phyloP scores from a whole-genome alignment of 129 eudicot genomes.

The Flaveria robusta region DNA sequence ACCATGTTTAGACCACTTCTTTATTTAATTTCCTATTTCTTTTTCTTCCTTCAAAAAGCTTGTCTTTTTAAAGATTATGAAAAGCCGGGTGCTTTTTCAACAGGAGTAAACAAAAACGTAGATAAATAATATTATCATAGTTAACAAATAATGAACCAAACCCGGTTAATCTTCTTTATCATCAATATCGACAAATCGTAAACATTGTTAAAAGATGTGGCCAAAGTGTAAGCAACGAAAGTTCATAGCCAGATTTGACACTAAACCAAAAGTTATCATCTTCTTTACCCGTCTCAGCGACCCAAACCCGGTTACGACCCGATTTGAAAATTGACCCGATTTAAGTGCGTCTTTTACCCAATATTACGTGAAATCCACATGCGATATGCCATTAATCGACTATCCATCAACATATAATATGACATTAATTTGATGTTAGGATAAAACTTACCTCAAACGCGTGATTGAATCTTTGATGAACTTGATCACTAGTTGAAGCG shows the following conservation, averaged over 20 bases:
- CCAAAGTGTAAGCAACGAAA: slow-evolving; percentile 5
- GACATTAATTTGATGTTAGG: neutral
- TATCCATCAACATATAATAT: too few relatives aligned
- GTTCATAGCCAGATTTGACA: slow-evolving; percentile 1
- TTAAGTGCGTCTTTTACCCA: neutral
- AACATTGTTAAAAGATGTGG: neutral
- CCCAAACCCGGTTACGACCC: neutral
- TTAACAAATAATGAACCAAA: too few relatives aligned
- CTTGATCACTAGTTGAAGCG: neutral
- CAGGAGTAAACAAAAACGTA: too few relatives aligned
- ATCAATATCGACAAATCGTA: too few relatives aligned
- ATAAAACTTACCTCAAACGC: slow-evolving; percentile 5
- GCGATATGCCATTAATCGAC: neutral
- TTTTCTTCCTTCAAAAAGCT: too few relatives aligned
- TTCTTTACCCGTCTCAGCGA: neutral
- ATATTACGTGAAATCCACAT: neutral
- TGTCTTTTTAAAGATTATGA: too few relatives aligned
- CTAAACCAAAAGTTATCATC: slow-evolving; percentile 6
- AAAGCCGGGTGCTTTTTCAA: too few relatives aligned
- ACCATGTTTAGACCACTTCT: too few relatives aligned
- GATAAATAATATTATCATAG: too few relatives aligned
- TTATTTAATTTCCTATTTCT: too few relatives aligned
- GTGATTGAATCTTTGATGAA: neutral
- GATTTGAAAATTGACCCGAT: neutral
- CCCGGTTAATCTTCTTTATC: too few relatives aligned